Evolutionary conservation across 805 yeast species (phyloP), one percentile per base, ranked within the genome.

Genomic region (Lipomyces mesembrius): DNA sequence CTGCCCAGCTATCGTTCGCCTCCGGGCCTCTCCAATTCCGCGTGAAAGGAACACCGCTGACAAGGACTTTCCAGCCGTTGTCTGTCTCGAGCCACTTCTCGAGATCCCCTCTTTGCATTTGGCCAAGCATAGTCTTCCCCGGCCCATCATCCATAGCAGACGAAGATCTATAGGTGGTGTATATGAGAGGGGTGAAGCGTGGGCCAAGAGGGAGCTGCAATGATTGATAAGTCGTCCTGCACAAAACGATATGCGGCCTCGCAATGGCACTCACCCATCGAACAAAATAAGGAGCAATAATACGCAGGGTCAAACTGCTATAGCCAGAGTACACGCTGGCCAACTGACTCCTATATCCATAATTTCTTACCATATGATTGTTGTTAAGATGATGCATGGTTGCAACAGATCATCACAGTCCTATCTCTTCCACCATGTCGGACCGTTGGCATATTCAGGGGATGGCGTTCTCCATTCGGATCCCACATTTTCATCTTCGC

Each of bases 1-100:
- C 49, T 1, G 49, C 49, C 49, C 49, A 43, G 49, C 49, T 43
- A 43, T 43, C 49, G 49, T 43, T 43, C 22, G 49, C 49, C 49
- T 43, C 49, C 11, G 20, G 49, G 6, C 49, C 49, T 43, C 49
- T 43, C 49, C 49, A 43, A 43, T 43, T 43, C 22, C 49, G 20
- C 22, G 49, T 43, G 22, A 43, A 43, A 8, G 49, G 49, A n/a
- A n/a, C 49, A n/a, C 49, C 49, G 14, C 49, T 43, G n/a, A 43
- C 49, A n/a, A 43, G 9, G 49, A n/a, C 49, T 4, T 43, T 43
- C 49, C 22, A 17, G 22, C 6, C 20, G 9, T 43, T n/a, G n/a
- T 43, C 49, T n/a, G 49, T 43, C 20, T 43, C 49, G 20, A 43
- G 49, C 49, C 49, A 43, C 49, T 7, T 17, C 49, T 43, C 49